These are phyloP conservation scores for Cruciata laevipes DNA, from an alignment of 257 asterid genomes.

Conservation along the genomic window DNA sequence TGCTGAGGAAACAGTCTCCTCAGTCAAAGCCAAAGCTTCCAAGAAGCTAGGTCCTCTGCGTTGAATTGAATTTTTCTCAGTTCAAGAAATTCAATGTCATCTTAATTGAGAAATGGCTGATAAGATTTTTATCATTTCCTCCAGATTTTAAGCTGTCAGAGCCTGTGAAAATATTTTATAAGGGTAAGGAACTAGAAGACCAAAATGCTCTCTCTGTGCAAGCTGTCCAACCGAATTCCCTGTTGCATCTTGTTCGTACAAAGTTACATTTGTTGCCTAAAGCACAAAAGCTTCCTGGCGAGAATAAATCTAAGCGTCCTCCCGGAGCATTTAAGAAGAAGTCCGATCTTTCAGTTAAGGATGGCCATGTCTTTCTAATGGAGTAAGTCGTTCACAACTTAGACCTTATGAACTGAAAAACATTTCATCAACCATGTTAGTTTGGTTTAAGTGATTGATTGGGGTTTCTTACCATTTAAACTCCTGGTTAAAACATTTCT, in stretches of 20 bases:
- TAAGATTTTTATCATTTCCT: conserved; percentile 15
- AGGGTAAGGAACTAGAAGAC: conserved; percentile 92
- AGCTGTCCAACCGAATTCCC: conserved; percentile 72
- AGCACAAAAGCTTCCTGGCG: conserved; percentile 97
- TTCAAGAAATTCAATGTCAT: neutral
- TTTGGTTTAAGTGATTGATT: neutral
- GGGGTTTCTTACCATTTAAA: neutral
- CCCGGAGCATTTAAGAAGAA: conserved; percentile 99
- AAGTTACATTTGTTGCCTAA: conserved; percentile 73
- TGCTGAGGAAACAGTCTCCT: conserved; percentile 73
- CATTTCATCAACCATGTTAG: neutral
- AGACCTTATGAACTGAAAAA: neutral
- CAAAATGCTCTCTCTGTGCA: conserved; percentile 70
- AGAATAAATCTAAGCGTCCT: conserved; percentile 92
- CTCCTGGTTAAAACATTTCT: neutral
- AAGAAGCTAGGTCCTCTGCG: conserved; percentile 70
- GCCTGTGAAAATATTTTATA: conserved; percentile 76
- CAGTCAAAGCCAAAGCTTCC: conserved; percentile 88
- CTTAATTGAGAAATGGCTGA: conserved; percentile 7
- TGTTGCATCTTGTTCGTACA: conserved; percentile 94
- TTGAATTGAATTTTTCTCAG: neutral
- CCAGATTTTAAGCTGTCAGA: conserved; percentile 87
- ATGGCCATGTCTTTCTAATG: conserved; percentile 94
- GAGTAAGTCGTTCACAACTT: conserved; percentile 54
- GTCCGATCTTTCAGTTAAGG: conserved; percentile 95